phyloP scores from a whole-genome alignment of 495 filamentous ascomycete species.

The Hypoxylon trugodes region DNA sequence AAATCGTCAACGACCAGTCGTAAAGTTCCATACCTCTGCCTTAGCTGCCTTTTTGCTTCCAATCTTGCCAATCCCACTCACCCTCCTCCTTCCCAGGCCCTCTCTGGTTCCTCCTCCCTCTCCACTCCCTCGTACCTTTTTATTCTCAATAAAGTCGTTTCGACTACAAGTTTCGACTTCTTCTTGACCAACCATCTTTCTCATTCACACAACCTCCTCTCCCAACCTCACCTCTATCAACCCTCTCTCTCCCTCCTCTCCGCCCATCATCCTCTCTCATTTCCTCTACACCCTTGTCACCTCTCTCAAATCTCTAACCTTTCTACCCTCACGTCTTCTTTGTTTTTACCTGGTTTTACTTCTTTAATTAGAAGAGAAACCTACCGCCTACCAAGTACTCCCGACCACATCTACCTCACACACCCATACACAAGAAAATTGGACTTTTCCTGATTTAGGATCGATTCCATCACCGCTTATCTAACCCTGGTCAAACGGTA shows the following conservation, averaged over 20 bases:
- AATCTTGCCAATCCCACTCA: slow-evolving; percentile 12
- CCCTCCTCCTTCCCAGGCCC: slow-evolving; percentile 42
- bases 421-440: too few species aligned
- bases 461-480: slow-evolving; percentile 36
- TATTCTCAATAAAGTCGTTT: slow-evolving; percentile 29
- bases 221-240: slow-evolving; percentile 41
- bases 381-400: slow-evolving; percentile 24
- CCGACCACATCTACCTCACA: too few species aligned
- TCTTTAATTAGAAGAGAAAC: slow-evolving; percentile 14
- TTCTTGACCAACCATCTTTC: slow-evolving; percentile 22
- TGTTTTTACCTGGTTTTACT: slow-evolving; percentile 20
- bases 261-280: slow-evolving; percentile 32
- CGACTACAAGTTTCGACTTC: slow-evolving; percentile 17
- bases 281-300: slow-evolving; percentile 26
- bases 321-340: slow-evolving; percentile 36
- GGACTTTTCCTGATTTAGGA: slow-evolving; percentile 31
- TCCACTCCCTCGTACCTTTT: slow-evolving; percentile 30
- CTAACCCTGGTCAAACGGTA: slow-evolving; percentile 39
- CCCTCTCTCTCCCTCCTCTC: slow-evolving; percentile 31
- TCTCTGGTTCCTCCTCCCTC: slow-evolving; percentile 35
- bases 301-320: slow-evolving; percentile 38
- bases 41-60: slow-evolving; percentile 31
- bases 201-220: slow-evolving; percentile 25
- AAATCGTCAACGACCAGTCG: slow-evolving; percentile 25
- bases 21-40: slow-evolving; percentile 14